phyloP scores from a whole-genome alignment of 2,329 filamentous ascomycete species.

The Trichophyton verrucosum region DNA sequence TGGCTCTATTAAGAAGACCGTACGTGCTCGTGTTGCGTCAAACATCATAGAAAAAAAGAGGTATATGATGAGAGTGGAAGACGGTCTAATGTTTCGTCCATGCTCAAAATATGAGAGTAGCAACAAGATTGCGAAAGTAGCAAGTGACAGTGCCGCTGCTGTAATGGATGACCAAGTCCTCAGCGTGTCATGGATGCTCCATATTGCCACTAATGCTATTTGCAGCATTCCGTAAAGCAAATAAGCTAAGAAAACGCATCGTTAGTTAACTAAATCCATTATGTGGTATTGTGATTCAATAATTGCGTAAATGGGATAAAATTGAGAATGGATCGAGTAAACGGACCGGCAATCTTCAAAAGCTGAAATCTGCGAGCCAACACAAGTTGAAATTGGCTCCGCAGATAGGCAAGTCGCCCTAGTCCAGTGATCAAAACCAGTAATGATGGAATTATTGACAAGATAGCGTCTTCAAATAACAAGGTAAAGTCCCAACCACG shows the following conservation, averaged over 20 bases:
- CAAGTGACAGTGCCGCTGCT: neutral
- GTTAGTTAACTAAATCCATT: neutral
- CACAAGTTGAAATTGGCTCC: neutral
- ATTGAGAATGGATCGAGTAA: neutral
- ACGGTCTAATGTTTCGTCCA: slow-evolving; percentile 27
- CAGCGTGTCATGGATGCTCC: neutral
- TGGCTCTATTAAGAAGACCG: slow-evolving; percentile 4
- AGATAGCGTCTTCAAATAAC: slow-evolving; percentile 21
- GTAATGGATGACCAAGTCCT: neutral
- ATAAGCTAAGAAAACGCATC: neutral
- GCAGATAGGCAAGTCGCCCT: neutral
- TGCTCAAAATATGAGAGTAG: slow-evolving; percentile 24
- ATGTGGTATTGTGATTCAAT: neutral
- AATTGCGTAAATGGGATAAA: neutral
- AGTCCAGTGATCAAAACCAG: neutral
- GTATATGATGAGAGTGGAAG: slow-evolving; percentile 31
- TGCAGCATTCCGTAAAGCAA: neutral
- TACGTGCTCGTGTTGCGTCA: slow-evolving; percentile 29
- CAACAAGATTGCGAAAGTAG: neutral
- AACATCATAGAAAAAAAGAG: slow-evolving; percentile 32
- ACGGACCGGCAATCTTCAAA: neutral
- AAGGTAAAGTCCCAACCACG: slow-evolving; percentile 23
- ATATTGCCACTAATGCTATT: neutral
- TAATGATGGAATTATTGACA: slow-evolving; percentile 10
- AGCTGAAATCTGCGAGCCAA: neutral